Conservation (phyloP, 139 green algal genomes). For the Chlamydomonas schloesseri region DNA sequence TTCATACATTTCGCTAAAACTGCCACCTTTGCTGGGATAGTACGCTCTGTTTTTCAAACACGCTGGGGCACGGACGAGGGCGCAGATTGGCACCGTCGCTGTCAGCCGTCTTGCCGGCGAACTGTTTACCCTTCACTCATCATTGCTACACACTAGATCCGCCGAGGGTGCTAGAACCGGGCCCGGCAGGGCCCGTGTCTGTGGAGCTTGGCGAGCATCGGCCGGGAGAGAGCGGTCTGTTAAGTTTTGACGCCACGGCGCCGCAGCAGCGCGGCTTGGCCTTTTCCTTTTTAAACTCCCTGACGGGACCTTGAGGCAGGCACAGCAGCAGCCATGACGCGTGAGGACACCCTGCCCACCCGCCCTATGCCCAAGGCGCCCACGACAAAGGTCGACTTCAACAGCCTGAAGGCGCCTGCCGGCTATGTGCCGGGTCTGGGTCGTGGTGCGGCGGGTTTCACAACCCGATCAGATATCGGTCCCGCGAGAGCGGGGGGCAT, state of each 20-base stretch:
- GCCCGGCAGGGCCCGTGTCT: neutral
- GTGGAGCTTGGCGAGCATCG: neutral
- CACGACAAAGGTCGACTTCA: conserved; percentile 81
- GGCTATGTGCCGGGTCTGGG: conserved; percentile 96
- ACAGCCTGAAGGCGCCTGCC: conserved; percentile 78
- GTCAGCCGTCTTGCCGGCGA: too few relatives aligned
- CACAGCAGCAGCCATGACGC: conserved; percentile 30
- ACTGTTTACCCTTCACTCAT: too few relatives aligned
- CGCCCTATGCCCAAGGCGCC: conserved; percentile 48
- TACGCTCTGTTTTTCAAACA: too few relatives aligned
- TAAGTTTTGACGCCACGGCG: neutral
- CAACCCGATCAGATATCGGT: conserved; percentile 97
- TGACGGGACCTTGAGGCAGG: neutral
- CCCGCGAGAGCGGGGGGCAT: conserved; percentile 65
- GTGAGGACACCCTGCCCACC: conserved; percentile 48
- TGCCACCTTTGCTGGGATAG: too few relatives aligned
- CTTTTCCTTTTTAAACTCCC: neutral
- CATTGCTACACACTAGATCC: too few relatives aligned
- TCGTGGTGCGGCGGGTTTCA: conserved; percentile 97
- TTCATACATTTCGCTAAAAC: too few relatives aligned
- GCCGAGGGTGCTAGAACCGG: neutral
- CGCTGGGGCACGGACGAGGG: too few relatives aligned
- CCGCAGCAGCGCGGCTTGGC: neutral
- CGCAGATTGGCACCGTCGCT: too few relatives aligned
- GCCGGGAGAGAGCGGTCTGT: neutral